Evolutionary conservation across 495 filamentous ascomycete genomes (phyloP).

Genomic region (Penicillium coffeae): DNA sequence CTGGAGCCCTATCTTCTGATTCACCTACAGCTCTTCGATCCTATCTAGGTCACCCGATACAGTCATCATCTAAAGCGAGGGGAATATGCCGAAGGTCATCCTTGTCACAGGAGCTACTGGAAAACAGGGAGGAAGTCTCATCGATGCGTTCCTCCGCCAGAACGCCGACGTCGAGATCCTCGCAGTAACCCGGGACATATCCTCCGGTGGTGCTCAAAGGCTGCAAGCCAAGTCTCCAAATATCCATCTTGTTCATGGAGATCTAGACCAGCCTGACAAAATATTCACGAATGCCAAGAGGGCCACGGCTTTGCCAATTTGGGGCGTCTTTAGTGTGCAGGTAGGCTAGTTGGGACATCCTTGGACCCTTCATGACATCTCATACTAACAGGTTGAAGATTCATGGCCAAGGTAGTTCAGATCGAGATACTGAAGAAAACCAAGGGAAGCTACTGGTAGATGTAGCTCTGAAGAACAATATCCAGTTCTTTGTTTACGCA

Average conservation of each 20-base stretch:
- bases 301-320: conserved; percentile 40
- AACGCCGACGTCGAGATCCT: conserved; percentile 57
- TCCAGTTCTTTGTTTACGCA: conserved; percentile 62
- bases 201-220: conserved; percentile 49
- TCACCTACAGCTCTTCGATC: not conserved
- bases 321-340: conserved; percentile 51
- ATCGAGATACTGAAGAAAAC: conserved; percentile 41
- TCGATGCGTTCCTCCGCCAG: conserved; percentile 51
- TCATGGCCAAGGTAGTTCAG: conserved; percentile 17
- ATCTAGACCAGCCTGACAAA: conserved; percentile 45
- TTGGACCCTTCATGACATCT: conserved; percentile 23
- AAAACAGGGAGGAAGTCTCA: conserved; percentile 61
- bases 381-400: not conserved
- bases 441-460: conserved; percentile 65
- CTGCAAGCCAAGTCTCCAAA: conserved; percentile 40
- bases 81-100: conserved; percentile 19
- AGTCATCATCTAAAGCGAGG: not conserved
- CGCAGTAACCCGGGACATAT: conserved; percentile 61
- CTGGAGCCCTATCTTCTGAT: not conserved
- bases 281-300: conserved; percentile 51
- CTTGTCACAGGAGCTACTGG: conserved; percentile 66
- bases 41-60: not conserved
- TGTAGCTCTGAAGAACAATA: conserved; percentile 50
- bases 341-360: conserved; percentile 24
- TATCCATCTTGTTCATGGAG: conserved; percentile 54